Evolutionary conservation across 345 rosid species (phyloP), one percentile per base, ranked within the genome.

Genomic region (Euphorbia peplus): DNA sequence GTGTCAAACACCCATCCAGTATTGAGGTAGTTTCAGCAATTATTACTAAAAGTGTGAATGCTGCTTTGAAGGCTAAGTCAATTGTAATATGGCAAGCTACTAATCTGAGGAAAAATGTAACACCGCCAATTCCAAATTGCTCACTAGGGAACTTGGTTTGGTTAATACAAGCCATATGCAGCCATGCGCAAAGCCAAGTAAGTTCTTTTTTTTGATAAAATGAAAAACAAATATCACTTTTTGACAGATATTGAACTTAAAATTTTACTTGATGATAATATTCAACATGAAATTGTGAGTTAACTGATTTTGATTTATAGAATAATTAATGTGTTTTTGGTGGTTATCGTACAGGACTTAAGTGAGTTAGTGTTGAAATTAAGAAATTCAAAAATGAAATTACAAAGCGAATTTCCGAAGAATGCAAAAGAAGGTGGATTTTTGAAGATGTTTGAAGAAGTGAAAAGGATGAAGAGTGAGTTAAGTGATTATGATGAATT

Each of bases 11-110:
- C 19, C 85, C 87, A 0, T 75, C 86, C 3, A 66, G 85, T 28
- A 73, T 83, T 1, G 89, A 86, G 62, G 82, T 73, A n/a, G 83
- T 86, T 3, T 66, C 83, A n/a, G 86, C 86, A 62, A 66, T 84
- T 29, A 74, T 86, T 14, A 72, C 83, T 80, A 78, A 72, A 76
- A 39, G 67, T 30, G 68, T 75, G 35, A 78, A 74, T 70, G 56
- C 70, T 29, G 77, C 76, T 7, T 70, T n/a, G 72, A 79, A 76
- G 67, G 53, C 61, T 3, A 76, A 69, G 68, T 81, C 25, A 2
- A 19, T 52, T 2, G 56, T 26, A 22, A 19, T 52, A 3, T 8
- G 0, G 0, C 56, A 18, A 3, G 3, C 25, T 52, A 26, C 21
- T 19, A n/a, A 3, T 19, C 3, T 52, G 56, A 19, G 56, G 25